A percentile compares a stretch with the other conserved stretches of the same genome.
Evolutionary conservation across 306 rosid species (phyloP).

Genomic region (Malus sylvestris): DNA sequence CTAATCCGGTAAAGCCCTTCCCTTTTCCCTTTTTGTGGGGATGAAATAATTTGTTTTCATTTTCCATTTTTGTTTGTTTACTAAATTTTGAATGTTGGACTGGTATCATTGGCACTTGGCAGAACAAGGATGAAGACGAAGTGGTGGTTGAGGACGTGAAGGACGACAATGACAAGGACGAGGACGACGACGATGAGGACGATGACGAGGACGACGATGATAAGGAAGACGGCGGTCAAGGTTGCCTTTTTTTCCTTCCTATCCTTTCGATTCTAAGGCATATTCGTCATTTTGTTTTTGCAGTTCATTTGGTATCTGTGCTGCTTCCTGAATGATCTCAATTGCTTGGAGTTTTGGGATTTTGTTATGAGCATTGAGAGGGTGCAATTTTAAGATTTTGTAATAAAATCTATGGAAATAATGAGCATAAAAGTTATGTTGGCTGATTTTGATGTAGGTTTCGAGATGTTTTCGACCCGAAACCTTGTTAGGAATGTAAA

Average conservation of each 20-base stretch:
- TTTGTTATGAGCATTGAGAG: background rate
- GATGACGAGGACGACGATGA: constrained; percentile 50
- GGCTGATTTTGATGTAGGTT: background rate
- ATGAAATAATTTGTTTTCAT: background rate
- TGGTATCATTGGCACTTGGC: constrained; percentile 9
- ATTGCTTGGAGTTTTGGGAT: background rate
- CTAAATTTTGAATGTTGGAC: background rate
- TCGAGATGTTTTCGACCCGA: background rate
- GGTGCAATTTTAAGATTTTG: background rate
- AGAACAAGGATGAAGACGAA: constrained; percentile 42
- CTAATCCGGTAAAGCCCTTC: constrained; percentile 31
- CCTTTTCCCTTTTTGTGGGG: background rate
- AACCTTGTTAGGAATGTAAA: background rate
- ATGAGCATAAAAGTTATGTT: background rate
- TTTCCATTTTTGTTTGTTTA: background rate
- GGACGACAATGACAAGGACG: constrained; percentile 48
- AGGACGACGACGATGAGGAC: constrained; percentile 41
- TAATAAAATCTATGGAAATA: background rate
- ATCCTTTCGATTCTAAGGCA: background rate
- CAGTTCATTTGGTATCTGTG: background rate
- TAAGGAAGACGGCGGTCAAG: constrained; percentile 55
- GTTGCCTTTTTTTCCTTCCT: constrained; percentile 14
- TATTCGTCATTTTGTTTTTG: background rate
- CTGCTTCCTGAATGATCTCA: background rate
- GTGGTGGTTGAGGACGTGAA: constrained; percentile 71